phyloP scores from a whole-genome alignment of 768 basidiomycete genomes.

The Erythrobasidium yunnanense region DNA sequence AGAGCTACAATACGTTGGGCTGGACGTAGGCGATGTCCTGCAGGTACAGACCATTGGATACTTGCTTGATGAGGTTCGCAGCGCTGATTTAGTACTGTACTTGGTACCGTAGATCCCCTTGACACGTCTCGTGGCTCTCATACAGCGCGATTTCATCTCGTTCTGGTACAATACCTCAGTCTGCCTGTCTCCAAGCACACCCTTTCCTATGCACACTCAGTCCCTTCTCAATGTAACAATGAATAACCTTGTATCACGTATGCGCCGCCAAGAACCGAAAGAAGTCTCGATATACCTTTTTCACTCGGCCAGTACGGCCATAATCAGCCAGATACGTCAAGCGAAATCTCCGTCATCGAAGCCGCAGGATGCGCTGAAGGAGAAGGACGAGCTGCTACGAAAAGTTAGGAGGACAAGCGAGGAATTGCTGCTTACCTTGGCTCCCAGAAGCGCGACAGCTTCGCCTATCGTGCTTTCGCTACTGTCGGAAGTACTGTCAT shows the following conservation, averaged over 20 bases:
- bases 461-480: constrained; percentile 22
- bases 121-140: constrained; percentile 9
- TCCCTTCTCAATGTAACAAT: constrained; percentile 16
- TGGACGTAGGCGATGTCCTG: background rate
- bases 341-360: background rate
- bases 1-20: background rate
- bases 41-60: background rate
- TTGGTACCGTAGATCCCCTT: background rate
- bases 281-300: constrained; percentile 29
- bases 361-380: background rate
- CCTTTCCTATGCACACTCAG: constrained; percentile 14
- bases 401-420: constrained; percentile 17
- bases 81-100: too few relatives aligned
- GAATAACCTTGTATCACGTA: constrained; percentile 7
- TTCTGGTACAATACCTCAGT: constrained; percentile 19
- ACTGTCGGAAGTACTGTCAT: constrained; percentile 21
- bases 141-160: constrained; percentile 14
- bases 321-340: constrained; percentile 14
- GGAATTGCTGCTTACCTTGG: constrained; percentile 20
- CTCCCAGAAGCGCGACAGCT: background rate
- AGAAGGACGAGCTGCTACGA: constrained; percentile 1
- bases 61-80: background rate
- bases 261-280: constrained; percentile 12
- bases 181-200: constrained; percentile 8
- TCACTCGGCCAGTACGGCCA: constrained; percentile 23